Evolutionary conservation across 495 filamentous ascomycete species (phyloP), one percentile per base, ranked within the genome.

Genomic region (Cladorrhinum samala): DNA sequence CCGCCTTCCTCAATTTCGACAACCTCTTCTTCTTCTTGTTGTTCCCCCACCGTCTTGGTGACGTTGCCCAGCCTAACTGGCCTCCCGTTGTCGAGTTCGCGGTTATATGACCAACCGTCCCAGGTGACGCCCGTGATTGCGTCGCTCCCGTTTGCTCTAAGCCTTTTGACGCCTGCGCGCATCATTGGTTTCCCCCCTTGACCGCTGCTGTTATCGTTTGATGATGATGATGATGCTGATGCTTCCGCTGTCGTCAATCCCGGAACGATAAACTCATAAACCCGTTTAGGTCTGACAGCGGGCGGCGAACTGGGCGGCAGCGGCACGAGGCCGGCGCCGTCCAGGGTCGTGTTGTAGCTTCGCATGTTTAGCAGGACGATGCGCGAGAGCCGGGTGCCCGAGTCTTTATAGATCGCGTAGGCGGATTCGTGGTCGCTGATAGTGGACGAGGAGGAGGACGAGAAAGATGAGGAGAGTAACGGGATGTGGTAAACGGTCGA

Each of bases 31-130:
- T 86, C 83, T 4, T 75, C 78, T 11, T 60, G 65, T 14, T n/a
- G n/a, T n/a, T n/a, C n/a, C n/a, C n/a, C n/a, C n/a, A n/a, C n/a
- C n/a, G n/a, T n/a, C n/a, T n/a, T n/a, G n/a, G 83, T 84, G 21
- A 82, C 76, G 62, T 86, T 85, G 0, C 42, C 51, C 68, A 86
- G 50, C 40, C 74, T 66, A 44, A 80, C 77, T 11, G 83, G 79
- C 66, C 63, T 66, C 1, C 84, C 84, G 13, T 67, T 50, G 2
- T 76, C 68, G 49, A 84, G 58, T 63, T 85, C 81, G 46, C 78
- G 81, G 53, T 86, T 80, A 56, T 85, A 88, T 41, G 77, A 83
- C 66, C 66, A 77, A 0, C 83, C 83, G 61, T 85, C 79, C 68
- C 72, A 87, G 4, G 79, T 78, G 16, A 85, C 75, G 1, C 81